phyloP scores from a whole-genome alignment of 2,329 filamentous ascomycete species.

The Fusarium clavum region DNA sequence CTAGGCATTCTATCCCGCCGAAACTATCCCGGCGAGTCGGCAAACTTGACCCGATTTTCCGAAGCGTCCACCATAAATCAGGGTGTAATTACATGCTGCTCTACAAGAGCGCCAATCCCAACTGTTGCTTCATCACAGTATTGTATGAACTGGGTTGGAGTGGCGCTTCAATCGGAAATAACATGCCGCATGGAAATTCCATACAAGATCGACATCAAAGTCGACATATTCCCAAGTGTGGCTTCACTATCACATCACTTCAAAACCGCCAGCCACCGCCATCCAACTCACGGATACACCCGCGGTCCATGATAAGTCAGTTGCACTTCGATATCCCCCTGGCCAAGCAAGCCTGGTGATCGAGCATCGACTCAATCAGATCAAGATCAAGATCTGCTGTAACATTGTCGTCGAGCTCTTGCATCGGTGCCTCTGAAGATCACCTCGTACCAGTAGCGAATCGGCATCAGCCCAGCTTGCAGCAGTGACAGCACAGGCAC shows the following conservation, averaged over 20 bases:
- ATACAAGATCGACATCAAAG: neutral
- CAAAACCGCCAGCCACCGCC: neutral
- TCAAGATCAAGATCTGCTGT: neutral
- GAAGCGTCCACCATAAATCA: neutral
- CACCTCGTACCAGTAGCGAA: constrained; percentile 11
- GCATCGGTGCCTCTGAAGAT: neutral
- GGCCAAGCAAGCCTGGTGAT: neutral
- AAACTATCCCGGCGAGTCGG: neutral
- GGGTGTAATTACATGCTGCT: too few species aligned
- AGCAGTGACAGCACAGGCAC: constrained; percentile 17
- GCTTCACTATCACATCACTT: neutral
- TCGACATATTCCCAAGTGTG: neutral
- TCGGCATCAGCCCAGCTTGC: constrained; percentile 23
- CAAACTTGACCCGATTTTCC: constrained; percentile 1
- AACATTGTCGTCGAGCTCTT: neutral
- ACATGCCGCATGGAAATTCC: neutral
- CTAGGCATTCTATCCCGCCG: neutral
- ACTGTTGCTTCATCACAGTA: neutral
- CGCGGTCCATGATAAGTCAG: neutral
- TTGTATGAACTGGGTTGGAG: neutral
- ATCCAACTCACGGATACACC: neutral
- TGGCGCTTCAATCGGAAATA: neutral
- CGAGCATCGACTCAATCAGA: neutral
- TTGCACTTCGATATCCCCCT: neutral
- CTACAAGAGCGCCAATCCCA: neutral